Conservation (phyloP, 495 filamentous ascomycete species). For the Penicillium diatomitis region DNA sequence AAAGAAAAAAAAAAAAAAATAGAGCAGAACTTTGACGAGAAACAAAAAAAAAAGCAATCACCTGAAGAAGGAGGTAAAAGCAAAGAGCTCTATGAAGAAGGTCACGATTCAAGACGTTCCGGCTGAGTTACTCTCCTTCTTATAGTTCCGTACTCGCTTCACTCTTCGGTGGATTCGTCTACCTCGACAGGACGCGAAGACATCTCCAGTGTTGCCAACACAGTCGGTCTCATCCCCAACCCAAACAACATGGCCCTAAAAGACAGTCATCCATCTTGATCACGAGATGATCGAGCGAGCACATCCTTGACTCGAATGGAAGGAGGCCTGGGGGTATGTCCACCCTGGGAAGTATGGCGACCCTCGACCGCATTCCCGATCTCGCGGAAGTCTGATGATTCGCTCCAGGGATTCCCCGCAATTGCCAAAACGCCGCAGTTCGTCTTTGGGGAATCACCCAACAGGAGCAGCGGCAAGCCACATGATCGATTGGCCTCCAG, state of each 20-base stretch:
- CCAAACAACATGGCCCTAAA: constrained; percentile 9
- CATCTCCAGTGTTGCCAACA: too few species aligned
- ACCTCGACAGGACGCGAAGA: too few species aligned
- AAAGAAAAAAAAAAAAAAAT: too few species aligned
- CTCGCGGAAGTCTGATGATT: constrained; percentile 17
- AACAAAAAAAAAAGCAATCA: too few species aligned
- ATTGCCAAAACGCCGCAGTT: constrained; percentile 7
- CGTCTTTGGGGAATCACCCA: constrained; percentile 3
- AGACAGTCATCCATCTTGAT: constrained; percentile 7
- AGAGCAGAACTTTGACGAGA: too few species aligned
- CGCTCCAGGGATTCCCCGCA: constrained; percentile 27
- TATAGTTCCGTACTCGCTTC: too few species aligned
- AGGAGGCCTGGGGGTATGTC: constrained; percentile 6
- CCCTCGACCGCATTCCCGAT: constrained; percentile 21
- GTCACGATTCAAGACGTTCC: too few species aligned
- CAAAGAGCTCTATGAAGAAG: too few species aligned
- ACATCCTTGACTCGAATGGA: constrained; percentile 6
- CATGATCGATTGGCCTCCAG: constrained; percentile 10
- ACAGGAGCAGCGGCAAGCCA: constrained; percentile 2
- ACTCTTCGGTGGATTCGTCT: too few species aligned
- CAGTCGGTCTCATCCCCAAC: constrained; percentile 1
- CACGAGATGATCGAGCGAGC: constrained; percentile 7
- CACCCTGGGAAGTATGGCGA: constrained; percentile 4
- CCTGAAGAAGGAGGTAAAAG: too few species aligned
- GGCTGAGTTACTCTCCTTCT: too few species aligned